Base-by-base conservation (phyloP, 129 eudicot species). In the Pulicaria dysenterica region DNA sequence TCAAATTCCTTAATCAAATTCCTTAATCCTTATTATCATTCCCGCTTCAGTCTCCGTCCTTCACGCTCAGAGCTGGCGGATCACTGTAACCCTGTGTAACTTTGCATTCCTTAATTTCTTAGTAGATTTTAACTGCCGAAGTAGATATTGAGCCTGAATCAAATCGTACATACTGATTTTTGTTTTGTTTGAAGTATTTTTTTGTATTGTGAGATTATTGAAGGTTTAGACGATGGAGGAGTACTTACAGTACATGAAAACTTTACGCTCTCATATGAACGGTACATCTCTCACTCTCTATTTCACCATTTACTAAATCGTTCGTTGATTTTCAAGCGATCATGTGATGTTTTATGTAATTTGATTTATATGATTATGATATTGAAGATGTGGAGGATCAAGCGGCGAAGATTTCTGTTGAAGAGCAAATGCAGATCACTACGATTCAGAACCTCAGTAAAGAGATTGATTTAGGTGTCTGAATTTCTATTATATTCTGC, bases 311-410 rank as follows among this genome's bases (percentile, higher is more conserved):
- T 64, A 41, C 7, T 7, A 31, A 12, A 16, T 56, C 7, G 46
- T 75, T 42, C 7, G 15, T 56, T 19, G 14, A 6, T 1, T n/a
- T 6, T 34, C 38, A 60, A 42, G 24, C 36, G 45, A 72, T 42
- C 36, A 10, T 45, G 58, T 70, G 12, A 1, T 70, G 42, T 31
- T 39, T 55, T 41, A 43, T 39, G 34, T 70, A 8, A 6, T 60
- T 50, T 63, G 17, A 44, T 10, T 40, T 17, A 2, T 74, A 50
- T 67, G 38, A 48, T 69, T 50, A 44, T 55, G 68, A 50, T 10
- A 51, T 65, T 85, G 70, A 84, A 92, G 98, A 92, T 74, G 95
- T 83, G 80, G 96, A 91, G 79, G 98, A 92, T 77, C 90, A 92
- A 73, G 95, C 91, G 40, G 92, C 90, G 5, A 87, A 89, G 67